Percentiles rank a stretch among this genome's conserved stretches.
Conservation (phyloP, 2,329 filamentous ascomycete species). For the Trichoderma oligosporum region DNA sequence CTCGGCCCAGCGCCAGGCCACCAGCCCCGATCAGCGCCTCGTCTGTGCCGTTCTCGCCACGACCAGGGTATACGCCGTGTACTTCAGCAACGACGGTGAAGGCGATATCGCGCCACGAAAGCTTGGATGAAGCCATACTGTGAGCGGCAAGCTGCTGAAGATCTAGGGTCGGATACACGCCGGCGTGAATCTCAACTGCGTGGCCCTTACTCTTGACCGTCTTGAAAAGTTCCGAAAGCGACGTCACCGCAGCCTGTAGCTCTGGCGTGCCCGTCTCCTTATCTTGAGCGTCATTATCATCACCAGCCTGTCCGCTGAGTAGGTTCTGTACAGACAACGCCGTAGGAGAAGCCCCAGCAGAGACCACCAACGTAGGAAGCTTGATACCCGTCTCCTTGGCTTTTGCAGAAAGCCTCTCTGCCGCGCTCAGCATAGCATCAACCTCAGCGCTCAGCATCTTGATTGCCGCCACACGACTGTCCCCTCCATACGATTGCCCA, state of each 20-base stretch:
- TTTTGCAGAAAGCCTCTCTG: conserved; percentile 23
- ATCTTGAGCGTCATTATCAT: conserved; percentile 8
- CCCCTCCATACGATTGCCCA: conserved; percentile 62
- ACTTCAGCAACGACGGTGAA: conserved; percentile 70
- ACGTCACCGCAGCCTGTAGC: conserved; percentile 21
- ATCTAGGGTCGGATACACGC: conserved; percentile 72
- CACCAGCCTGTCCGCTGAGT: conserved; percentile 6
- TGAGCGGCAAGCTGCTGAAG: conserved; percentile 75
- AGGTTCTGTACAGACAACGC: conserved; percentile 38
- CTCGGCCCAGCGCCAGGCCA: conserved; percentile 65
- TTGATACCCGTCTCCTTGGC: conserved; percentile 22
- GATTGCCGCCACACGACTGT: conserved; percentile 32
- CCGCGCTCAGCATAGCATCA: conserved; percentile 27
- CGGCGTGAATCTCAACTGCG: conserved; percentile 67
- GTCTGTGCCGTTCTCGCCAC: conserved; percentile 44
- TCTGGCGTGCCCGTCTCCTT: conserved; percentile 19
- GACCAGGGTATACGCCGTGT: conserved; percentile 61
- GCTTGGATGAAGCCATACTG: conserved; percentile 43
- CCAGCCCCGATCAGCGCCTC: conserved; percentile 70
- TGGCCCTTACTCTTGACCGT: conserved; percentile 37
- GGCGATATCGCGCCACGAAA: conserved; percentile 57
- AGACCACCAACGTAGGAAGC: conserved; percentile 42
- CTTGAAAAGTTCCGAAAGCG: conserved; percentile 24
- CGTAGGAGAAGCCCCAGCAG: conserved; percentile 74
- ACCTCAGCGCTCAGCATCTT: conserved; percentile 32